Base-by-base conservation (phyloP, 73 alveolate species). In the Strombidium stylifer region DNA sequence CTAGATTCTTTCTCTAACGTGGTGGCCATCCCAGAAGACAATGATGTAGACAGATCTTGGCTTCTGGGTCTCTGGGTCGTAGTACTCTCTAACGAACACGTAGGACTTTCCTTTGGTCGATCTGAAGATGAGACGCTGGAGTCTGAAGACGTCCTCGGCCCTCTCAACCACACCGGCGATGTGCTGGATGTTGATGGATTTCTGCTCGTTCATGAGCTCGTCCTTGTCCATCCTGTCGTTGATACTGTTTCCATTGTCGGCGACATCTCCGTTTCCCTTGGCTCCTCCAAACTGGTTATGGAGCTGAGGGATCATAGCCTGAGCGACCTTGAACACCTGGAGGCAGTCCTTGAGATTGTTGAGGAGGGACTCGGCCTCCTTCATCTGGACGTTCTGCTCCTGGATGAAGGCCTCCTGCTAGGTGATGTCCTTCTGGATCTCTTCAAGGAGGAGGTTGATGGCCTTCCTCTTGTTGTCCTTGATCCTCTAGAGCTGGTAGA, bases 41-140 rank as follows among this genome's bases (percentile, higher is more conserved):
- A 87, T 53, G 45, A 82, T 55, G 52, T 82, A 87, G 35, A 82
- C 96, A 31, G 85, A 24, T 51, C 78, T 87, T 30, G 39, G 32
- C 44, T 31, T 41, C 20, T 20, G 21, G 39, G 39, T 44, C 54
- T 55, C 44, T 16, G 75, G 69, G 42, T 54, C 56, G 35, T 71
- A 79, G 42, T 93, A 97, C 61, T 74, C 70, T n/a, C n/a, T n/a
- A 44, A 90, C 82, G 54, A 81, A 81, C 18, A 90, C 84, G 12
- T 81, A 37, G 18, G 96, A 92, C 18, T 89, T 79, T 14, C 99
- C 99, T 55, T 95, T 65, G 21, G 97, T 93, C 2, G 94, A 87
- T 71, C 99, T 86, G 75, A 93, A 93, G 16, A 93, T 50, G 64
- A 89, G 58, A 64, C 87, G 85, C 73, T 93, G 85, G 72, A 93